Evolutionary conservation across 2,329 filamentous ascomycete genomes (phyloP).

Genomic region (Ascomycota sp.): DNA sequence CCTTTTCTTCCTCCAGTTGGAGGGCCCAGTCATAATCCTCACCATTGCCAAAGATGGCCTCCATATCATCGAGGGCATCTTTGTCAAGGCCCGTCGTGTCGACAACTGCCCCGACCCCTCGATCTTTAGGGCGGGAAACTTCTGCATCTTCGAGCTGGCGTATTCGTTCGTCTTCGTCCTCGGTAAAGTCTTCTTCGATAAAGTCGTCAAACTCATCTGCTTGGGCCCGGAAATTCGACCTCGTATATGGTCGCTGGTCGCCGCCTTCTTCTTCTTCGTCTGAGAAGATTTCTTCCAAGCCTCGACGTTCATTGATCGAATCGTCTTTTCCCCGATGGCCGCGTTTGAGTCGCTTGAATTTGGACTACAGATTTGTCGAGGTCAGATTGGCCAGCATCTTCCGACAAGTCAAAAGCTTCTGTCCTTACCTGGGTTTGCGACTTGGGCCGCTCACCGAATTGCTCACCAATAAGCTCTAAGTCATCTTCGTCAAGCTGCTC

Average conservation of each 20-base stretch:
- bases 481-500: constrained; percentile 91
- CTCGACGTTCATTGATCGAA: constrained; percentile 41
- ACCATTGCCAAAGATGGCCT: constrained; percentile 85
- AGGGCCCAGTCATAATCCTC: constrained; percentile 93
- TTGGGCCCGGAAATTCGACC: constrained; percentile 34
- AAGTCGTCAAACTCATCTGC: constrained; percentile 83
- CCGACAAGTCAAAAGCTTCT: too few species aligned
- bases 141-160: constrained; percentile 70
- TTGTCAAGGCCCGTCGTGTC: constrained; percentile 78
- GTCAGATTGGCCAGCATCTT: too few species aligned
- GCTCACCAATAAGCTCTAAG: constrained; percentile 80
- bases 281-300: constrained; percentile 82
- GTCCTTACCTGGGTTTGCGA: constrained; percentile 50
- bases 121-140: constrained; percentile 60
- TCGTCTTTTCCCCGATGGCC: constrained; percentile 62
- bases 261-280: constrained; percentile 69
- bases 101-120: constrained; percentile 46
- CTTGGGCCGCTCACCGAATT: constrained; percentile 42
- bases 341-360: constrained; percentile 92
- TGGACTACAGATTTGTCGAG: constrained; percentile 53
- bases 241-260: constrained; percentile 29
- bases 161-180: constrained; percentile 61
- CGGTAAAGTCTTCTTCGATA: constrained; percentile 88
- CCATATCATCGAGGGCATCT: constrained; percentile 86
- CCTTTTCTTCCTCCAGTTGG: constrained; percentile 69